Percentiles rank a stretch among this genome's conserved stretches.
These are phyloP conservation scores for Rhizopus delemar DNA, from an alignment of 371 early-diverging fungal genomes.

Conservation along the genomic window DNA sequence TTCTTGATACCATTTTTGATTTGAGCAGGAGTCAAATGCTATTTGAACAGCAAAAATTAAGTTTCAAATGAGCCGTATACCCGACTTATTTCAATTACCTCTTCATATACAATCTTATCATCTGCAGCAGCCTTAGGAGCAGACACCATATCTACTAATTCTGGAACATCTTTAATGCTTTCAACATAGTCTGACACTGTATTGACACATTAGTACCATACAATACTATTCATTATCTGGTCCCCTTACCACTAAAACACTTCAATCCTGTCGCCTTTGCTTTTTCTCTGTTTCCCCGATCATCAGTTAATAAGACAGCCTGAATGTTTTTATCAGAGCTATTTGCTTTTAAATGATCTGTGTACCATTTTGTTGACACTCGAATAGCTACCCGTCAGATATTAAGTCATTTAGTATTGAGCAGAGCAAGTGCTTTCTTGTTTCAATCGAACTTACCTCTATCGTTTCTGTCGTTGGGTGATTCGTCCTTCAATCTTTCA, in stretches of 20 bases:
- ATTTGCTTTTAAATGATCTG: constrained; percentile 60
- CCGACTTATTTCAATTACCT: constrained; percentile 29
- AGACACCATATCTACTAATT: constrained; percentile 88
- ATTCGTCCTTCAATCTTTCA: constrained; percentile 78
- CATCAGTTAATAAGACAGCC: constrained; percentile 85
- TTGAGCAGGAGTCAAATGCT: constrained; percentile 74
- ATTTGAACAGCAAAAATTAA: neutral
- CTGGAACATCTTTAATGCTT: constrained; percentile 62
- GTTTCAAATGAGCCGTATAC: neutral
- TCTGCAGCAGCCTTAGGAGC: constrained; percentile 52
- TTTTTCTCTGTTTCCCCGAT: constrained; percentile 79
- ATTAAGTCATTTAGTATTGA: neutral
- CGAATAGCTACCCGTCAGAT: constrained; percentile 71
- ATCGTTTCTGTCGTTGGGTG: constrained; percentile 93
- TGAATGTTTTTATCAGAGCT: constrained; percentile 32
- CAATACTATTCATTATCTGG: neutral
- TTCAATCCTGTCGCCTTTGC: constrained; percentile 67
- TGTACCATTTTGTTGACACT: constrained; percentile 82
- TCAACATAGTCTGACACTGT: constrained; percentile 57
- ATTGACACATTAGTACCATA: neutral
- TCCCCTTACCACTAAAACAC: constrained; percentile 58
- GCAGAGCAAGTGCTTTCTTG: neutral
- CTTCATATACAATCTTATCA: constrained; percentile 57
- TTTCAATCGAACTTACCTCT: constrained; percentile 53
- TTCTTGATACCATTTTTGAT: constrained; percentile 86